These are phyloP conservation scores for Phytophthora pluvialis DNA, from an alignment of 352 stramenopile species.

Conservation along the genomic window DNA sequence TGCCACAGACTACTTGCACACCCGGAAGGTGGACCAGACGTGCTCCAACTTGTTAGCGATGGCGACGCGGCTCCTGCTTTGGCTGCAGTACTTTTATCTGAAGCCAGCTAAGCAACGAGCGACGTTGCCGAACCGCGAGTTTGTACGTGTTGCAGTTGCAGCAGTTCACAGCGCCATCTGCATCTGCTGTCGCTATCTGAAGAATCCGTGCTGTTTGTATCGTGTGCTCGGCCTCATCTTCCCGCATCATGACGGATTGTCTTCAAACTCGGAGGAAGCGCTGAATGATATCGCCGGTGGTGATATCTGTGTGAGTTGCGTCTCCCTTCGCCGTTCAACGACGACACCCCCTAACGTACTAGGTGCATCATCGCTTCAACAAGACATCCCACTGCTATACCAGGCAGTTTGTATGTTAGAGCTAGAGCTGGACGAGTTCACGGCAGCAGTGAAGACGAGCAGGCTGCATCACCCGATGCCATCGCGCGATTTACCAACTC, in stretches of 20 bases:
- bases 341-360: slow-evolving; percentile 2
- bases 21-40: slow-evolving; percentile 68
- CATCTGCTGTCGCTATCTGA: slow-evolving; percentile 67
- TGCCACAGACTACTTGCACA: slow-evolving; percentile 60
- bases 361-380: slow-evolving; percentile 53
- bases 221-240: slow-evolving; percentile 70
- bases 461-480: slow-evolving; percentile 56
- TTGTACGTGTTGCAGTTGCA: slow-evolving; percentile 65
- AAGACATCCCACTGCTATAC: slow-evolving; percentile 72
- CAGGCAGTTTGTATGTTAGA: slow-evolving; percentile 61
- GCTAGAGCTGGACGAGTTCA: slow-evolving; percentile 59
- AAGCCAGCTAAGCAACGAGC: slow-evolving; percentile 45
- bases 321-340: slow-evolving; percentile 29
- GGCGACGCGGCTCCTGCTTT: slow-evolving; percentile 60
- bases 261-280: slow-evolving; percentile 57
- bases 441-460: slow-evolving; percentile 71
- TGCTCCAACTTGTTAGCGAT: slow-evolving; percentile 66
- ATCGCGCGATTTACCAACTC: slow-evolving; percentile 25
- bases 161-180: slow-evolving; percentile 82
- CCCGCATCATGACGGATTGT: slow-evolving; percentile 66
- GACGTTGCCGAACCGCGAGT: slow-evolving; percentile 50
- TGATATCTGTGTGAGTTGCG: slow-evolving; percentile 64
- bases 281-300: slow-evolving; percentile 59
- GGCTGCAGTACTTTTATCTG: slow-evolving; percentile 70
- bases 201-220: slow-evolving; percentile 74